Evolutionary conservation across 805 yeast genomes (phyloP).

Genomic region (Isabelozyma gotoi): DNA sequence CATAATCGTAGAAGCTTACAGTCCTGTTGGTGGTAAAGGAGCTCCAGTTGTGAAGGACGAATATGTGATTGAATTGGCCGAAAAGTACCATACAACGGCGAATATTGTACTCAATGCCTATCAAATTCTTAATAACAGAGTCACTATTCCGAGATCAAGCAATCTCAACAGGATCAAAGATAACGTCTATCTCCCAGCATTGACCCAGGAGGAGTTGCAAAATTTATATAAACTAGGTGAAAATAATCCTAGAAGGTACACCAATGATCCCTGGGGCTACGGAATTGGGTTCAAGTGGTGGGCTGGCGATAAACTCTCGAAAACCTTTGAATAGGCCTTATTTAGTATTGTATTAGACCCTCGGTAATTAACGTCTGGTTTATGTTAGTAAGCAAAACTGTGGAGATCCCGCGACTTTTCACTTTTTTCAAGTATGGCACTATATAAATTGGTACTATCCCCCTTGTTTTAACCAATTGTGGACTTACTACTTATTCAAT

Average conservation of each 20-base stretch:
- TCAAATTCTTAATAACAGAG: slow-evolving; percentile 53
- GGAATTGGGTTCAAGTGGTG: slow-evolving; percentile 38
- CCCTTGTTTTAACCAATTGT: too few species aligned
- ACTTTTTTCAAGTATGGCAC: too few species aligned
- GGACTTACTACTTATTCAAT: too few species aligned
- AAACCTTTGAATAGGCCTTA: not conserved
- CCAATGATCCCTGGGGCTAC: slow-evolving; percentile 35
- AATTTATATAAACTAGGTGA: slow-evolving; percentile 19
- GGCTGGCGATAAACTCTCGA: slow-evolving; percentile 26
- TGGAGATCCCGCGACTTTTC: too few species aligned
- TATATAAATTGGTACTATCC: too few species aligned
- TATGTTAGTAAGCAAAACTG: too few species aligned
- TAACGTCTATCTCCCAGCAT: slow-evolving; percentile 28
- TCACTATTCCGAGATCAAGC: slow-evolving; percentile 63
- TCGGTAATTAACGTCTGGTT: not conserved
- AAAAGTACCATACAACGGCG: slow-evolving; percentile 51
- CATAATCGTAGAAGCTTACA: slow-evolving; percentile 51
- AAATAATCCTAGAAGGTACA: slow-evolving; percentile 29
- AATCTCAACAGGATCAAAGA: slow-evolving; percentile 52
- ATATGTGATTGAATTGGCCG: slow-evolving; percentile 50
- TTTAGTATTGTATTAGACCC: too few species aligned
- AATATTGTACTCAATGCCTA: slow-evolving; percentile 64
- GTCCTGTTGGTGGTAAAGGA: slow-evolving; percentile 65
- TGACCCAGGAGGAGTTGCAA: slow-evolving; percentile 29
- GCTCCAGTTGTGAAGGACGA: slow-evolving; percentile 62